Conservation (phyloP, 768 basidiomycete species). For the Hericium coralloides region DNA sequence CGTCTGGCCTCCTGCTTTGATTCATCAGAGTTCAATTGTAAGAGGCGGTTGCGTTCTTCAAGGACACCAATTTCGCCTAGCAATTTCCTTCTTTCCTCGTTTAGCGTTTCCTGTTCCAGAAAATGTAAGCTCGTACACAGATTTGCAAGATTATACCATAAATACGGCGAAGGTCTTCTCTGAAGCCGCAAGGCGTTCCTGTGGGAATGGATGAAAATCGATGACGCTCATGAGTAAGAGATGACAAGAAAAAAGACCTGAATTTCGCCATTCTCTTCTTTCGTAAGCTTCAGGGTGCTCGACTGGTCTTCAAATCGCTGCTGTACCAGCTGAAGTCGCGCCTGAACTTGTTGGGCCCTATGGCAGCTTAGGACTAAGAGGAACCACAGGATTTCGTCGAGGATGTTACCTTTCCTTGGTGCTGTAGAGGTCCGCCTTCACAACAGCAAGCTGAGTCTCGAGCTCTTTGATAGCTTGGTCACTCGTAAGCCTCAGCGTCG, state of each 20-base stretch:
- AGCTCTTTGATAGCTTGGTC: background rate
- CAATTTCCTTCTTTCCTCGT: slow-evolving; percentile 25
- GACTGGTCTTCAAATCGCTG: slow-evolving; percentile 54
- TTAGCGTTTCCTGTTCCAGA: slow-evolving; percentile 19
- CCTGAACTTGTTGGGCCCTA: slow-evolving; percentile 11
- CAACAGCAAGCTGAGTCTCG: slow-evolving; percentile 1
- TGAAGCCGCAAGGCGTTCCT: slow-evolving; percentile 31
- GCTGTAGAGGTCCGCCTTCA: slow-evolving; percentile 2
- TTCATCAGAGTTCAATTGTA: slow-evolving; percentile 19
- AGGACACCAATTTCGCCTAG: slow-evolving; percentile 32
- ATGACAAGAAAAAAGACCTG: slow-evolving; percentile 26
- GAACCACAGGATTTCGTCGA: background rate
- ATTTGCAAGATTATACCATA: slow-evolving; percentile 3
- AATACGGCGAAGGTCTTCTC: slow-evolving; percentile 31
- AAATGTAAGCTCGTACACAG: background rate
- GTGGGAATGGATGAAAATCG: background rate
- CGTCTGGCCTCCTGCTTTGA: slow-evolving; percentile 5
- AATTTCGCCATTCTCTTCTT: slow-evolving; percentile 44
- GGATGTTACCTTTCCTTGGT: slow-evolving; percentile 5
- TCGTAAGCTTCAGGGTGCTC: slow-evolving; percentile 41
- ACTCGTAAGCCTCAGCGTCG: background rate
- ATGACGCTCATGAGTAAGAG: background rate
- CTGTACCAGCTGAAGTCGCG: slow-evolving; percentile 34
- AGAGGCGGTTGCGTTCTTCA: slow-evolving; percentile 28
- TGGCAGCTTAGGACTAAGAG: background rate